Base-by-base conservation (phyloP, 1,284 basidiomycete species). In the Rhizoctonia solani region DNA sequence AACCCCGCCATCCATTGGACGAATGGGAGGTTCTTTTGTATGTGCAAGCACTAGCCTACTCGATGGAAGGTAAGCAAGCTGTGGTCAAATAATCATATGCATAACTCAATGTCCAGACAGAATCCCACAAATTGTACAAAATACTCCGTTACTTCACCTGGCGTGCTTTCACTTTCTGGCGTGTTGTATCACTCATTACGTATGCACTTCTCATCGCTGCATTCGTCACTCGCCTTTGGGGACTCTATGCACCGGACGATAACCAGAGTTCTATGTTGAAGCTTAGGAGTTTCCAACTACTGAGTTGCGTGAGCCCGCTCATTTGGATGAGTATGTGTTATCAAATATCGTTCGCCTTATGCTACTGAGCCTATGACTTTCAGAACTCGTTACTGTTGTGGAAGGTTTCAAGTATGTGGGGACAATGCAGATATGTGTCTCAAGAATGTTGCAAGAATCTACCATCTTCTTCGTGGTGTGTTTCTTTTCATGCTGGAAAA, bases 401-500 rank as follows among this genome's bases (percentile, higher is more conserved):
- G 89, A 92, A 73, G 87, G 91, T 1, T 91, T 85, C 77, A 91
- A 94, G 85, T 90, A 89, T 71, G 83, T 92, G 54, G 91, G 91
- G 1, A 92, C 88, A 0, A 88, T 91, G 87, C 90, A 93, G 73
- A 92, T 94, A 37, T 93, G 92, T 71, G 85, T 93, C 19, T 85
- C 88, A 13, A 83, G 91, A 13, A 97, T 97, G 95, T 79, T 97
- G 70, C 87, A 90, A 75, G 95, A 98, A 77, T 94, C 92, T 8
- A 87, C 90, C 2, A 93, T 96, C 67, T 98, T 98, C 81, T 95
- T 96, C 80, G 85, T 86, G 76, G 90, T 93, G 70, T 56, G 83
- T 74, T 69, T 19, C 34, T 32, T 21, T 49, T 69, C 30, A 72
- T 41, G 25, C 25, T 70, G 46, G n/a, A n/a, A n/a, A n/a, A n/a